These are phyloP conservation scores for Pythium coloratum DNA, from an alignment of 352 stramenopile species.

Conservation along the genomic window DNA sequence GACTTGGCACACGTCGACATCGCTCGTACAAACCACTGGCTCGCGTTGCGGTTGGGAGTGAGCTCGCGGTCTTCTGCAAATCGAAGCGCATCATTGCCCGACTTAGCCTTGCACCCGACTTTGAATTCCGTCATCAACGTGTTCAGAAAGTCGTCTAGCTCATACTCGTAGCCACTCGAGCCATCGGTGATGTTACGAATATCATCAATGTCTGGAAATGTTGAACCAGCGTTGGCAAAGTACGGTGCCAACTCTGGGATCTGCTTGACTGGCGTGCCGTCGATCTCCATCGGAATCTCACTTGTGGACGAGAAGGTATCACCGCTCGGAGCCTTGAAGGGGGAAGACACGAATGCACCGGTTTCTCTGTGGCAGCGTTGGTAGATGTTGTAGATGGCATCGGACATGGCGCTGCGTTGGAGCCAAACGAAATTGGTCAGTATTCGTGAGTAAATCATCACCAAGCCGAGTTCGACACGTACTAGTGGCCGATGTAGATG, in stretches of 20 bases:
- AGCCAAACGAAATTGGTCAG: not conserved
- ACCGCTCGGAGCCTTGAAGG: constrained; percentile 26
- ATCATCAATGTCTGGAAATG: constrained; percentile 43
- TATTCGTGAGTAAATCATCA: not conserved
- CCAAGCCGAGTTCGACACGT: constrained; percentile 10
- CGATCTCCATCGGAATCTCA: constrained; percentile 36
- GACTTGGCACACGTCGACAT: constrained; percentile 55
- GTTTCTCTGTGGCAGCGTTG: constrained; percentile 51
- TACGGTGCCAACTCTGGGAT: constrained; percentile 26
- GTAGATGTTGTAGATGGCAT: constrained; percentile 65
- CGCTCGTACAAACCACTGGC: constrained; percentile 45
- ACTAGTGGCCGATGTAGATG: constrained; percentile 44
- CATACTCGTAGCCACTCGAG: constrained; percentile 42
- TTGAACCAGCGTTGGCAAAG: constrained; percentile 22
- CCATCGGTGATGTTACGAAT: constrained; percentile 29
- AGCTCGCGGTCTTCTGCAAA: constrained; percentile 43
- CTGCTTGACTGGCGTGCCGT: constrained; percentile 28
- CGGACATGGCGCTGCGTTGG: constrained; percentile 39
- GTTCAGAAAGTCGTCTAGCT: constrained; percentile 57
- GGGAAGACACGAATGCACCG: constrained; percentile 33
- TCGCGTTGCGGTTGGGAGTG: constrained; percentile 46
- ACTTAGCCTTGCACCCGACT: constrained; percentile 39
- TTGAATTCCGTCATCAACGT: constrained; percentile 58
- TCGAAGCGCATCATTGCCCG: constrained; percentile 33
- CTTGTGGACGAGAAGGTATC: constrained; percentile 16